phyloP scores from a whole-genome alignment of 495 filamentous ascomycete genomes.

The Durotheca rogersii region DNA sequence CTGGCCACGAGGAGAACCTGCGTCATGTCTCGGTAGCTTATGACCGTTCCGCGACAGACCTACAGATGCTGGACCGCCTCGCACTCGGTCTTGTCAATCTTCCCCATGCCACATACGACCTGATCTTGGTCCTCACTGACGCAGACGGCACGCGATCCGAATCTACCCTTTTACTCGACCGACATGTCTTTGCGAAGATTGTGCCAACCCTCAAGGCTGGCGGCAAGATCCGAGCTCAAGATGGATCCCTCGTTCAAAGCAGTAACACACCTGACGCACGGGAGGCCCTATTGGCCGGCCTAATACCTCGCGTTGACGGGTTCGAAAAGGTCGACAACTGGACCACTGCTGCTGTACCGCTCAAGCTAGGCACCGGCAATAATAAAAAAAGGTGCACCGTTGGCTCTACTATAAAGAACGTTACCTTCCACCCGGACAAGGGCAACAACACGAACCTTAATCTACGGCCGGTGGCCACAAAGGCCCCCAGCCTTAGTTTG shows the following conservation, averaged over 20 bases:
- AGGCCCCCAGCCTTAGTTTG: slow-evolving; percentile 64
- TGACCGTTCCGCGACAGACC: slow-evolving; percentile 73
- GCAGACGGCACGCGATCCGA: slow-evolving; percentile 63
- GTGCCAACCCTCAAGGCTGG: slow-evolving; percentile 68
- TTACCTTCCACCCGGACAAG: slow-evolving; percentile 24
- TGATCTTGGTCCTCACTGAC: slow-evolving; percentile 80
- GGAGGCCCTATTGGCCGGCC: slow-evolving; percentile 81
- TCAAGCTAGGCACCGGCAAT: slow-evolving; percentile 66
- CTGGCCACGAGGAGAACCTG: slow-evolving; percentile 50
- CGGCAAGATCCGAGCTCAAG: slow-evolving; percentile 67
- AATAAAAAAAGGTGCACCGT: slow-evolving; percentile 57
- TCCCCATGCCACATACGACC: slow-evolving; percentile 74
- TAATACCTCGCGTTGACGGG: slow-evolving; percentile 60
- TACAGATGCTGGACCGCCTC: slow-evolving; percentile 98
- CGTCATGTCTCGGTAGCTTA: slow-evolving; percentile 53
- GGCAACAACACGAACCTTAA: slow-evolving; percentile 26
- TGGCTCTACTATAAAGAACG: slow-evolving; percentile 17
- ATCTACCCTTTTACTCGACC: slow-evolving; percentile 57
- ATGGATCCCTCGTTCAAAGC: slow-evolving; percentile 56
- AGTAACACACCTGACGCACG: slow-evolving; percentile 50
- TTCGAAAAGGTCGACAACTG: slow-evolving; percentile 74
- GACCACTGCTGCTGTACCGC: slow-evolving; percentile 59
- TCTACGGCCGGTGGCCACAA: slow-evolving; percentile 35
- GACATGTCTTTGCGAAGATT: slow-evolving; percentile 68
- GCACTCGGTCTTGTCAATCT: slow-evolving; percentile 78